A percentile compares a stretch with the other conserved stretches of the same genome.
These are phyloP conservation scores for Hirschioporus abietinus DNA, from an alignment of 768 basidiomycete species.

Conservation along the genomic window DNA sequence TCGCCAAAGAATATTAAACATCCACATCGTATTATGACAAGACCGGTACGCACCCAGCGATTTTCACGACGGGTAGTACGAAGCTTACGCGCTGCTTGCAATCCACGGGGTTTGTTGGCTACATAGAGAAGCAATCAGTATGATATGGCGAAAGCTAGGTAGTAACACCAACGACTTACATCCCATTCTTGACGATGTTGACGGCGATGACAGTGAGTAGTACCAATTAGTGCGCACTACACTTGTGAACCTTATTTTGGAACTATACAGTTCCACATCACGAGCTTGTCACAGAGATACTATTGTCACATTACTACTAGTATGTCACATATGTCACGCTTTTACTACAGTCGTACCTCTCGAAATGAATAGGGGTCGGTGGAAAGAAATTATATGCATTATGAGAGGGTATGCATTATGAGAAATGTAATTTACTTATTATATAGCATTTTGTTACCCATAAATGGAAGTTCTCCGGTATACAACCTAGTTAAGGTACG, in stretches of 20 bases:
- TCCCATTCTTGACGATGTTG: conserved; percentile 71
- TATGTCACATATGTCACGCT: background rate
- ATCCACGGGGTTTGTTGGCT: conserved; percentile 99
- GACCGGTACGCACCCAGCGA: conserved; percentile 75
- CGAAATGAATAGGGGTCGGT: too few species aligned
- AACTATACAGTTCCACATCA: conserved; percentile 38
- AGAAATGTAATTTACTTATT: too few species aligned
- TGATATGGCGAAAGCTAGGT: conserved; percentile 8
- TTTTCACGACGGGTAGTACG: conserved; percentile 90
- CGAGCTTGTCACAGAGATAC: conserved; percentile 4
- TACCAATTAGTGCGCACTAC: conserved; percentile 19
- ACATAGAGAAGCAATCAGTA: conserved; percentile 10
- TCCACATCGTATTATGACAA: conserved; percentile 5
- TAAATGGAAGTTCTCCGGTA: too few species aligned
- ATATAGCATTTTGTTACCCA: too few species aligned
- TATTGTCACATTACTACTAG: background rate
- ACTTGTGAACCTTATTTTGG: conserved; percentile 36
- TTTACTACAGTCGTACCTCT: too few species aligned
- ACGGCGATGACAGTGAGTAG: conserved; percentile 35
- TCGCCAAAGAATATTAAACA: conserved; percentile 14
- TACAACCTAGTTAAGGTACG: too few species aligned
- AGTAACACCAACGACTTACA: conserved; percentile 48
- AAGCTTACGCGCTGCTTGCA: conserved; percentile 98
- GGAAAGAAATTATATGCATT: too few species aligned
- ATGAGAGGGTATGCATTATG: too few species aligned